These are phyloP conservation scores for Triglochin maritima DNA, from an alignment of 106 monocot genomes.

Conservation along the genomic window DNA sequence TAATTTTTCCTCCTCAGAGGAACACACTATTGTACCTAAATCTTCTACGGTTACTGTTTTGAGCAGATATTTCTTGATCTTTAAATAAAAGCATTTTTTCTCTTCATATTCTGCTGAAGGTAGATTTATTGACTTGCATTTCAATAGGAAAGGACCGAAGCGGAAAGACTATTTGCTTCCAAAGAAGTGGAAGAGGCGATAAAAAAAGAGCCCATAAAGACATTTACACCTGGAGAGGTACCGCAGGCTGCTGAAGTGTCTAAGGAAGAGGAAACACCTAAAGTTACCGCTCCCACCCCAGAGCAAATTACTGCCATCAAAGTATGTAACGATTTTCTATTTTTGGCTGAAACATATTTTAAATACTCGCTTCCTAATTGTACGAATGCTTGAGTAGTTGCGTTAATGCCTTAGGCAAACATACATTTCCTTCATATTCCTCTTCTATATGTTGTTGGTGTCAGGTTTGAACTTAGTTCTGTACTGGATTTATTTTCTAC, in stretches of 20 bases:
- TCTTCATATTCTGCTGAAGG: neutral
- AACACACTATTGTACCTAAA: no score
- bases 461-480: no score
- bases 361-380: no score
- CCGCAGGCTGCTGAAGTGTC: conserved; percentile 20
- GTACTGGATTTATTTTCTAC: no score
- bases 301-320: conserved; percentile 99
- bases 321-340: conserved; percentile 26
- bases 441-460: no score
- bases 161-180: conserved; percentile 61
- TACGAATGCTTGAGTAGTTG: no score
- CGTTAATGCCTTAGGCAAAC: no score
- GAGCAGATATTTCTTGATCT: no score
- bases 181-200: conserved; percentile 86
- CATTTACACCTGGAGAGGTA: conserved; percentile 64
- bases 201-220: conserved; percentile 63
- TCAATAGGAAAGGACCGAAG: conserved; percentile 75
- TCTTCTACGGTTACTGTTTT: no score
- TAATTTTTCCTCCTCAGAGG: no score
- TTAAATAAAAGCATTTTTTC: neutral
- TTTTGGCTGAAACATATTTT: no score
- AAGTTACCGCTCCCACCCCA: conserved; percentile 71
- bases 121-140: neutral
- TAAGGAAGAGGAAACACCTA: conserved; percentile 51
- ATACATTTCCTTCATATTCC: no score